phyloP scores from a whole-genome alignment of 2,329 filamentous ascomycete species.

The Tolypocladium pustulatum region DNA sequence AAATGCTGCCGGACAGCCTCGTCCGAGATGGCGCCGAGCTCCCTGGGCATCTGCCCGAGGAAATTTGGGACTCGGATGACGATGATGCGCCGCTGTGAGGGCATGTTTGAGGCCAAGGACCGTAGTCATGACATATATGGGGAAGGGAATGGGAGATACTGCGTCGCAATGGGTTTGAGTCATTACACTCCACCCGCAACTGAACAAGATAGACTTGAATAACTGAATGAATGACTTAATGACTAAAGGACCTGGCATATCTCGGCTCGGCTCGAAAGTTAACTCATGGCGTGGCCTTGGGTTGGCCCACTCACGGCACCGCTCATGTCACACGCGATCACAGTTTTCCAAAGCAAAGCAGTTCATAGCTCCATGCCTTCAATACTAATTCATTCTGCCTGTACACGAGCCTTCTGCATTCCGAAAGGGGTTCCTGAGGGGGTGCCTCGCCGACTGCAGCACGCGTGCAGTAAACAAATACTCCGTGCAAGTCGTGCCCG shows the following conservation, averaged over 20 bases:
- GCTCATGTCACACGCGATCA: neutral
- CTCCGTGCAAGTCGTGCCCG: neutral
- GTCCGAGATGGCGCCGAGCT: constrained; percentile 22
- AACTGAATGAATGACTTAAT: neutral
- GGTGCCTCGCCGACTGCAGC: neutral
- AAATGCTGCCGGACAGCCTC: constrained; percentile 40
- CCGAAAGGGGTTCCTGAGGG: neutral
- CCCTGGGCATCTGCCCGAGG: constrained; percentile 18
- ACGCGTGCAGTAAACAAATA: neutral
- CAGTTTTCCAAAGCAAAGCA: neutral
- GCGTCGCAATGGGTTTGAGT: neutral
- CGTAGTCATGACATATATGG: neutral
- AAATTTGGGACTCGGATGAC: constrained; percentile 28
- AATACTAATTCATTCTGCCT: neutral
- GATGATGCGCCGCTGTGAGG: constrained; percentile 11
- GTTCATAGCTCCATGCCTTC: neutral
- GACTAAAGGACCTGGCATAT: neutral
- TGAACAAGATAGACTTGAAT: neutral
- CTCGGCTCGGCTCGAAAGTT: neutral
- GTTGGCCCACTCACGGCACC: neutral
- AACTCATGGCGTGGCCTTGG: neutral
- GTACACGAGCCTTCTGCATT: neutral
- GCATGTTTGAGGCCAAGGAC: neutral
- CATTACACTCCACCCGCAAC: neutral
- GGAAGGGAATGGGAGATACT: neutral